Conservation (phyloP, 352 stramenopile genomes). For the Phytophthora europaea region DNA sequence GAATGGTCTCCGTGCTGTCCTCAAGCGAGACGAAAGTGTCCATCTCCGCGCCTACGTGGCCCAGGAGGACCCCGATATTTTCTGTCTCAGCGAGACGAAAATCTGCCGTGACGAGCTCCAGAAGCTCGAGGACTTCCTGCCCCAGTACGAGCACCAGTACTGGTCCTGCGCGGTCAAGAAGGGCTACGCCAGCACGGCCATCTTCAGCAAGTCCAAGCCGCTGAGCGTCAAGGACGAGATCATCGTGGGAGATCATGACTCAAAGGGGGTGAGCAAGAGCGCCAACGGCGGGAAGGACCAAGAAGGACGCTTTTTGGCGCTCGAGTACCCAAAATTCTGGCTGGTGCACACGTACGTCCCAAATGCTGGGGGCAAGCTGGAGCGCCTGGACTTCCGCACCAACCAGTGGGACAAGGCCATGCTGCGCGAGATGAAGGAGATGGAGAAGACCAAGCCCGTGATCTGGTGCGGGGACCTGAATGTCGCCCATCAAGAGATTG, state of each 20-base stretch:
- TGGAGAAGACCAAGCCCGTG: constrained; percentile 81
- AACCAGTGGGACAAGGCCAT: constrained; percentile 85
- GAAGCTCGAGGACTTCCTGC: constrained; percentile 79
- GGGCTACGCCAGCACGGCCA: constrained; percentile 78
- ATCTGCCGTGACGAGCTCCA: constrained; percentile 78
- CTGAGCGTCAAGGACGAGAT: constrained; percentile 79
- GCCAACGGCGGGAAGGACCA: constrained; percentile 59
- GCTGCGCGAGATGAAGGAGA: constrained; percentile 69
- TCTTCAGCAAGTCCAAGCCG: constrained; percentile 81
- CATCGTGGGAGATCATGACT: constrained; percentile 50
- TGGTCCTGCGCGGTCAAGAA: constrained; percentile 85
- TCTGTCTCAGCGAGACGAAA: constrained; percentile 91
- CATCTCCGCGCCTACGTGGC: constrained; percentile 81
- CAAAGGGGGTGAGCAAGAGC: constrained; percentile 32
- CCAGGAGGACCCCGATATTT: constrained; percentile 82
- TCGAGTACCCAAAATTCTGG: constrained; percentile 84
- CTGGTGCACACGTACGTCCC: constrained; percentile 90
- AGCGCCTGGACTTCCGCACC: constrained; percentile 80
- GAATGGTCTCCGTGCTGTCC: constrained; percentile 80
- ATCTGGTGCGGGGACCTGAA: constrained; percentile 91
- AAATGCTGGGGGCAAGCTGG: constrained; percentile 78
- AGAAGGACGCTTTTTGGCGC: constrained; percentile 83
- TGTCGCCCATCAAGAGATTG: constrained; percentile 89
- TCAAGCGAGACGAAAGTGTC: constrained; percentile 75
- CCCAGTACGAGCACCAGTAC: constrained; percentile 81